Conservation (phyloP, 257 asterid species). For the Nicotiana sylvestris region DNA sequence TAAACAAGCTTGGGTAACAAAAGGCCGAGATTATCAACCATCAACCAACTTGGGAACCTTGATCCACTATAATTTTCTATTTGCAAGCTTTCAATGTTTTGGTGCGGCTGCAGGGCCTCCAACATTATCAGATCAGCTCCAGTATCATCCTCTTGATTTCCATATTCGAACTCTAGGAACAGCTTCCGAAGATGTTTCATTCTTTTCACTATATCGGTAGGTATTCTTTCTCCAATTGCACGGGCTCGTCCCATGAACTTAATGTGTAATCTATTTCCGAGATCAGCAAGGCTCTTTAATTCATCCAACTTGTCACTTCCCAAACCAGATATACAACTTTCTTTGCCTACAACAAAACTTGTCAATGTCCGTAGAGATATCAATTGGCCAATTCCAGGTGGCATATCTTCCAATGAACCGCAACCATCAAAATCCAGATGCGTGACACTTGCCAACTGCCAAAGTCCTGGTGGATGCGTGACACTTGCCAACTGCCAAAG, state of each 20-base stretch:
- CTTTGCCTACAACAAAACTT: background rate
- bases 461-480: too few relatives aligned
- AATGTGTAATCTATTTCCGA: background rate
- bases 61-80: background rate
- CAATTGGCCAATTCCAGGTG: conserved; percentile 11
- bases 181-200: background rate
- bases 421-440: background rate
- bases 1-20: background rate
- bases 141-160: background rate
- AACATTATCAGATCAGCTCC: background rate
- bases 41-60: conserved; percentile 7
- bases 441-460: background rate
- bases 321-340: background rate
- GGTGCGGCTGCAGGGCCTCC: background rate
- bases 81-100: background rate
- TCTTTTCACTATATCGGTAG: background rate
- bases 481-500: background rate
- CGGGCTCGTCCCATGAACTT: background rate
- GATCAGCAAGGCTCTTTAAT: background rate
- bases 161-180: background rate
- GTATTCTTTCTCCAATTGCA: background rate
- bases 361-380: background rate
- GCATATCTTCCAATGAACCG: background rate
- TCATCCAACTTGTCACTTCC: background rate
- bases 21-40: conserved; percentile 4